Base-by-base conservation (phyloP, 192 early-diverging fungal species). In the Geranomyces michiganensis region DNA sequence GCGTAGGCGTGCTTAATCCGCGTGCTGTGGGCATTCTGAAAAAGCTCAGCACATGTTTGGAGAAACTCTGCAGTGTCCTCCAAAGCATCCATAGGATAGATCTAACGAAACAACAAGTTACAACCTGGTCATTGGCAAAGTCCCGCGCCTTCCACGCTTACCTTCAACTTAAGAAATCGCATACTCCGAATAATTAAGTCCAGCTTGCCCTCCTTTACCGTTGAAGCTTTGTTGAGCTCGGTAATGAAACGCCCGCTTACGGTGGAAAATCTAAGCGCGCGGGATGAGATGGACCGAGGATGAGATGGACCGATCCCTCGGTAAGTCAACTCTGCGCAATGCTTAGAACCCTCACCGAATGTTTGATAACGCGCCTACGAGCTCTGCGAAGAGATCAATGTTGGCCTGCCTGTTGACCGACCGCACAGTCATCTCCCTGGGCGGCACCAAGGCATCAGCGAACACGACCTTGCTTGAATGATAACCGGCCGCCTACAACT, bases 1-100 rank as follows among this genome's bases (percentile, higher is more conserved):
- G 91, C 90, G 81, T 93, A 99, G 0, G 96, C 95, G 59, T 93
- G 91, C 65, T 96, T 95, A 43, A 98, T 91, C 62, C 87, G 83
- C 45, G 87, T 73, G 29, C 58, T 70, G 67, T 92, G 89, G 0
- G 95, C 84, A 33, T 89, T 87, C 60, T 90, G 91, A 74, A 95
- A 95, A 75, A 95, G 94, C 65, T 90, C 88, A 44, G 94, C 95
- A 61, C 91, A 92, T 70, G 90, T 93, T 30, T 93, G 83, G 44
- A 99, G 73, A 77, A 99, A 99, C 62, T 96, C 94, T 9, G 93
- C 92, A 5, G 94, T 92, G 73, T 97, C 96, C 69, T 98, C 96
- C 65, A 99, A 72, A 21, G 89, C 88, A 44, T 94, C 91, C 75
- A 95, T 90, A 0, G 97, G 97, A 78, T 95, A 98, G 19, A 99